Base-by-base conservation (phyloP, 257 asterid genomes). In the Rhazya stricta region DNA sequence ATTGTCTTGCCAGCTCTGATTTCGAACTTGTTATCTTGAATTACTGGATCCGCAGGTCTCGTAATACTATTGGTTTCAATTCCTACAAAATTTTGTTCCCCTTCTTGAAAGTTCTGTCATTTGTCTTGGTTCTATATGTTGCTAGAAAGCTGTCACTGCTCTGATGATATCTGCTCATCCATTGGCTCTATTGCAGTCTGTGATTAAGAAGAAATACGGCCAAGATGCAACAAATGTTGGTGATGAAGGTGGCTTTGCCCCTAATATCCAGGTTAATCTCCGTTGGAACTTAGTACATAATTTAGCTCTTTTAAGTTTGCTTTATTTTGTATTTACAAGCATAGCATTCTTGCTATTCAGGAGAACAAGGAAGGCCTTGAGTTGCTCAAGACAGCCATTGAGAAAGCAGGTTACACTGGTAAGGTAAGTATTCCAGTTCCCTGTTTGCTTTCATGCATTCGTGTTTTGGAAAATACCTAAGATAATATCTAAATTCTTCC, bases 341-440 rank as follows among this genome's bases (percentile, higher is more conserved):
- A 39, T 56, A 43, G 39, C 70, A 67, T 37, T 74, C 43, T 76
- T 75, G 51, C 63, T 50, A 74, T 80, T 61, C 89, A 94, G 99
- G 97, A 94, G 85, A 94, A 94, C 91, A 90, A 94, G 87, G 98
- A 94, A 85, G 99, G 98, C 69, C 97, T 94, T 75, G 99, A 94
- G 76, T 83, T 94, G 83, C 96, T 94, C 21, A 92, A 94, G 91
- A 92, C 97, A 46, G 99, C 99, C 74, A 92, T 94, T 80, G 96
- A 82, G 0, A 94, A 94, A 81, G 99, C 99, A 9, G 99, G 99
- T 69, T 94, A 92, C 80, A 90, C 96, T 0, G 96, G 86, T 58
- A 87, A 94, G 77, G 97, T 90, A 76, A 82, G 89, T 77, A 67
- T 60, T 60, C 54, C 60, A 48, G 45, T 50, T 53, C 18, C n/a